These are phyloP conservation scores for Botrytis squamosa DNA, from an alignment of 2,329 filamentous ascomycete genomes.

Conservation along the genomic window DNA sequence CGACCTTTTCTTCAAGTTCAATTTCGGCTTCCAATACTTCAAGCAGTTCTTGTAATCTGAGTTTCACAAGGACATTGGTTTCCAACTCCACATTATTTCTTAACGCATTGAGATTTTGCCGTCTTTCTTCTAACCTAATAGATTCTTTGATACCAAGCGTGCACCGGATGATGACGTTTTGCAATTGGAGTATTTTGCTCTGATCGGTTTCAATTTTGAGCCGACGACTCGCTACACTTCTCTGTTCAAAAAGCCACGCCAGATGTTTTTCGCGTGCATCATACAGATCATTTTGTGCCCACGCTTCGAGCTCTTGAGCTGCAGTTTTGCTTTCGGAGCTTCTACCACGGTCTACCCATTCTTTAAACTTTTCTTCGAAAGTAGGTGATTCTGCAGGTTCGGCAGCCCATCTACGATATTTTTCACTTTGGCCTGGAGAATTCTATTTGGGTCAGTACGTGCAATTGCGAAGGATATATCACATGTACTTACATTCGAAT, in stretches of 20 bases:
- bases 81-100: not conserved
- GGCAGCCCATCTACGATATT: not conserved
- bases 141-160: not conserved
- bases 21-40: not conserved
- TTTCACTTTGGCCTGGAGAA: not conserved
- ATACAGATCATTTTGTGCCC: not conserved
- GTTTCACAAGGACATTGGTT: not conserved
- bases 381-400: not conserved
- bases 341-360: not conserved
- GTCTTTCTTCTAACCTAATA: not conserved
- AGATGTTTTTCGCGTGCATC: slow-evolving; percentile 3
- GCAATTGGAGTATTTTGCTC: not conserved
- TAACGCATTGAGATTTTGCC: not conserved
- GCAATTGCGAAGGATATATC: not conserved
- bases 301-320: not conserved
- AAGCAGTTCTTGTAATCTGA: not conserved
- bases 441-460: not conserved
- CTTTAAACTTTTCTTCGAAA: not conserved
- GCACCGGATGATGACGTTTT: not conserved
- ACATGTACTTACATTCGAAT: not conserved
- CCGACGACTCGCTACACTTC: not conserved
- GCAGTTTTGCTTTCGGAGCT: not conserved
- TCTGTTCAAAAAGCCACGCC: not conserved
- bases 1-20: not conserved
- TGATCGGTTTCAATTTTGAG: not conserved